Percentiles rank a stretch among this genome's conserved stretches.
Evolutionary conservation across 2,329 filamentous ascomycete species (phyloP).

Genomic region (Clarireedia monteithiana): DNA sequence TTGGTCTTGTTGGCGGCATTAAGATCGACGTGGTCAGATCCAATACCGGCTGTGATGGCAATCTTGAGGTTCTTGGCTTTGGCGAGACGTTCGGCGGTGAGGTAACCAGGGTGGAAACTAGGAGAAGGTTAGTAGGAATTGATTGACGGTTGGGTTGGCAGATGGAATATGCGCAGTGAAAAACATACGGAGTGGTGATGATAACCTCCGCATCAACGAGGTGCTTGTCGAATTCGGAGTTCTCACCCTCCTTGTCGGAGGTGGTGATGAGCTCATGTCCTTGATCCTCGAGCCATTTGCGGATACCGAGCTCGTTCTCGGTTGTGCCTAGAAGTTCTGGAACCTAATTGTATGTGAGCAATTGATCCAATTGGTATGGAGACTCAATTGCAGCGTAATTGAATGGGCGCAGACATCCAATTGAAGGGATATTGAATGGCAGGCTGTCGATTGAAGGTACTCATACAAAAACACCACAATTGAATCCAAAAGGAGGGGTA

Average conservation of each 20-base stretch:
- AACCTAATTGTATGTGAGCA: conserved; percentile 37
- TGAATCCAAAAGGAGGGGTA: background rate
- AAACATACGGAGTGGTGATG: conserved; percentile 85
- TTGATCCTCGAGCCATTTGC: conserved; percentile 95
- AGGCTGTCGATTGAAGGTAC: background rate
- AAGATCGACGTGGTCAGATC: conserved; percentile 96
- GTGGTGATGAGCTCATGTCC: conserved; percentile 96
- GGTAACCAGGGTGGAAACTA: conserved; percentile 97
- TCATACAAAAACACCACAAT: conserved; percentile 3
- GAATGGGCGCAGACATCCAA: too few species aligned
- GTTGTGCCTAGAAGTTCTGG: conserved; percentile 79
- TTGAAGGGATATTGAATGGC: too few species aligned
- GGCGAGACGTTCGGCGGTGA: conserved; percentile 89
- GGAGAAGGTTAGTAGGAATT: conserved; percentile 2
- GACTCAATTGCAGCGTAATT: conserved; percentile 10
- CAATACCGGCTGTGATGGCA: conserved; percentile 93
- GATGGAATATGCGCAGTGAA: conserved; percentile 3
- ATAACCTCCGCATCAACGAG: conserved; percentile 96
- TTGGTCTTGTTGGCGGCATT: conserved; percentile 93
- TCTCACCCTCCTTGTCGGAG: conserved; percentile 91
- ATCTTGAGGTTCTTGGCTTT: conserved; percentile 99
- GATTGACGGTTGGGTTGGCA: background rate
- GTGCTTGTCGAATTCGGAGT: conserved; percentile 91
- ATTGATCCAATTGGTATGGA: background rate
- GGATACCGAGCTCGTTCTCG: conserved; percentile 94